Evolutionary conservation across 2,329 filamentous ascomycete genomes (phyloP).

Genomic region (Verticillium nonalfalfae): DNA sequence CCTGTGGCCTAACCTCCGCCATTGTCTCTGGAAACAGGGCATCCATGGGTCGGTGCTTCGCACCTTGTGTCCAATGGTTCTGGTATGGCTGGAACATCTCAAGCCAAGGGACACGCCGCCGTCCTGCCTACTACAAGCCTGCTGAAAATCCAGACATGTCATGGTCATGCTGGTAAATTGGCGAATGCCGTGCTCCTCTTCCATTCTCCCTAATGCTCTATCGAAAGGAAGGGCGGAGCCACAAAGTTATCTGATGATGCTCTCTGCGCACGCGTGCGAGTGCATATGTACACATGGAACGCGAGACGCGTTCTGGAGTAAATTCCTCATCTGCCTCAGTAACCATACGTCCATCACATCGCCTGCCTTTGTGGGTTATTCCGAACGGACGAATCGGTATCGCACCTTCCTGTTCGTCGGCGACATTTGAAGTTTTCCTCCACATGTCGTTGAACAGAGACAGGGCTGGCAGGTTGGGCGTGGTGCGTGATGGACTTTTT

Average conservation of each 20-base stretch:
- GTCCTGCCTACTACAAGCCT: not conserved
- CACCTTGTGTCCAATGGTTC: not conserved
- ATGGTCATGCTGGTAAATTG: not conserved
- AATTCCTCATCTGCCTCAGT: not conserved
- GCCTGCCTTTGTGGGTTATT: not conserved
- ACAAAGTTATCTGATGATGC: not conserved
- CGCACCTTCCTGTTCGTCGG: not conserved
- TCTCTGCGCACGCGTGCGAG: not conserved
- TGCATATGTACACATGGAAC: not conserved
- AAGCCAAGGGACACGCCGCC: not conserved
- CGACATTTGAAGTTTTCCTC: not conserved
- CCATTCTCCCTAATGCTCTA: not conserved
- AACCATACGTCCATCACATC: not conserved
- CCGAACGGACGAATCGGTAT: not conserved
- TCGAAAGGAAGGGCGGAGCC: not conserved
- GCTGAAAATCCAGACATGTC: not conserved
- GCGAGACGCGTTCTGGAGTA: not conserved
- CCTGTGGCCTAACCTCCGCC: not conserved
- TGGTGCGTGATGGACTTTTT: too few relatives aligned
- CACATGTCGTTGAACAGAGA: not conserved
- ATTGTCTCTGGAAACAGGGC: not conserved
- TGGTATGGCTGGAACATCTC: not conserved
- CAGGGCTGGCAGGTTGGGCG: not conserved
- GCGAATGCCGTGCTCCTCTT: not conserved
- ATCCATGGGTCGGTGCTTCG: not conserved